Evolutionary conservation across 2,329 filamentous ascomycete species (phyloP).

Genomic region (Penicillium palitans): DNA sequence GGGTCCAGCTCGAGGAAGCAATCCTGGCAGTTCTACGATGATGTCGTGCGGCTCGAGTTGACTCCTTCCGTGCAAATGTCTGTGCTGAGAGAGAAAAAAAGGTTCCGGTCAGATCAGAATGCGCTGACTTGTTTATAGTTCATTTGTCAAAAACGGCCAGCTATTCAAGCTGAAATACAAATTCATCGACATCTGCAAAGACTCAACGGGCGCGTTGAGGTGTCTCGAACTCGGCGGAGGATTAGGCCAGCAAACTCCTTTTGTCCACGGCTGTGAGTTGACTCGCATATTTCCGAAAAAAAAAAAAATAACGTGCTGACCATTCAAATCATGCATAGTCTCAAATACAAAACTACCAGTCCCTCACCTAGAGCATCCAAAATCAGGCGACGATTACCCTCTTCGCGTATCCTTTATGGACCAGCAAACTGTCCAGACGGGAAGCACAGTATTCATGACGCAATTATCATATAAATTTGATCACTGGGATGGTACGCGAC

Average conservation of each 20-base stretch:
- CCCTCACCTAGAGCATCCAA: conserved; percentile 46
- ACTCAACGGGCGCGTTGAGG: conserved; percentile 37
- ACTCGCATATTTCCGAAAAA: not conserved
- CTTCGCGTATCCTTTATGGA: conserved; percentile 46
- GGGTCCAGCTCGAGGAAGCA: conserved; percentile 32
- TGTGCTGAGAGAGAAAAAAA: conserved; percentile 5
- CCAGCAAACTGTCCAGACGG: conserved; percentile 45
- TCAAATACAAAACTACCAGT: conserved; percentile 41
- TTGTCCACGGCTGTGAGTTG: conserved; percentile 42
- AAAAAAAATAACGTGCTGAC: not conserved
- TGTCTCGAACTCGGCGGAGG: conserved; percentile 42
- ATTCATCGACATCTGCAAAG: conserved; percentile 43
- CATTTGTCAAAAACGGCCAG: conserved; percentile 41
- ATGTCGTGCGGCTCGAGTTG: conserved; percentile 33
- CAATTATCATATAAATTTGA: conserved; percentile 47
- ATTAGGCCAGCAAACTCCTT: conserved; percentile 37
- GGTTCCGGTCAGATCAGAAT: not conserved
- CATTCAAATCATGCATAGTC: conserved; percentile 26
- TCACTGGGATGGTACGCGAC: conserved; percentile 39
- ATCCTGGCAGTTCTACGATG: conserved; percentile 33
- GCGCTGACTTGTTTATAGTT: conserved; percentile 26
- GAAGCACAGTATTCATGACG: conserved; percentile 40
- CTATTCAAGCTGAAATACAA: conserved; percentile 44
- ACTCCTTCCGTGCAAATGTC: conserved; percentile 39
- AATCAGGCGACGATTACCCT: conserved; percentile 34